phyloP scores from a whole-genome alignment of 2,329 filamentous ascomycete genomes.

The Pseudogymnoascus sp. region DNA sequence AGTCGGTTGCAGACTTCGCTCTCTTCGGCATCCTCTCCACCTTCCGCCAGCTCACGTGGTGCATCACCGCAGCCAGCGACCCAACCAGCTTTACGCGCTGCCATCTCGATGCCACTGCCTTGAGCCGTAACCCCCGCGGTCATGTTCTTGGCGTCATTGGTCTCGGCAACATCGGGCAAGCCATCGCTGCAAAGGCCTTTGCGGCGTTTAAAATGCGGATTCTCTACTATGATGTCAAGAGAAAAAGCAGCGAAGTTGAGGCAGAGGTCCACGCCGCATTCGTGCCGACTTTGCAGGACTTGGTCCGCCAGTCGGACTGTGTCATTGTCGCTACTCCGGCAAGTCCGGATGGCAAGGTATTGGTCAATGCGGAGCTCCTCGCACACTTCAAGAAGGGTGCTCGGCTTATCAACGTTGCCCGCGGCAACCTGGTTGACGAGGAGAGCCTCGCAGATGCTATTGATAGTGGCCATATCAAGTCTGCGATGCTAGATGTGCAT shows the following conservation, averaged over 20 bases:
- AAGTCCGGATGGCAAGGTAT: constrained; percentile 36
- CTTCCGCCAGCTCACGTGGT: constrained; percentile 61
- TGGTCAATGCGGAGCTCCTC: constrained; percentile 45
- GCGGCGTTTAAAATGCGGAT: constrained; percentile 61
- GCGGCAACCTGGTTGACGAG: constrained; percentile 59
- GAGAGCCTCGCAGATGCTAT: constrained; percentile 54
- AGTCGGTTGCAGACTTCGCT: constrained; percentile 66
- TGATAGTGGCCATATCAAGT: constrained; percentile 41
- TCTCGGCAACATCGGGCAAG: constrained; percentile 58
- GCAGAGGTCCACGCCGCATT: constrained; percentile 44
- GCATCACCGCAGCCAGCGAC: constrained; percentile 23
- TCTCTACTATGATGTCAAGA: constrained; percentile 52
- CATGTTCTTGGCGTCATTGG: constrained; percentile 61
- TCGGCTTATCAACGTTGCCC: constrained; percentile 58
- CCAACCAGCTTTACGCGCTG: constrained; percentile 44
- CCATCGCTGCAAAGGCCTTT: constrained; percentile 51
- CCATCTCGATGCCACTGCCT: constrained; percentile 51
- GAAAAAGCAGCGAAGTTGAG: constrained; percentile 31
- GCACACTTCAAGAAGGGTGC: constrained; percentile 45
- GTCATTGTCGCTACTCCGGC: constrained; percentile 55
- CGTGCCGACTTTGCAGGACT: constrained; percentile 42
- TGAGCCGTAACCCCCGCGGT: constrained; percentile 56
- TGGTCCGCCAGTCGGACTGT: constrained; percentile 50
- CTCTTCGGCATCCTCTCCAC: constrained; percentile 61
- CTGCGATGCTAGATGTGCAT: constrained; percentile 59